Evolutionary conservation across 1,139 yeast species (phyloP).

Genomic region (Meyerozyma smithsonii): DNA sequence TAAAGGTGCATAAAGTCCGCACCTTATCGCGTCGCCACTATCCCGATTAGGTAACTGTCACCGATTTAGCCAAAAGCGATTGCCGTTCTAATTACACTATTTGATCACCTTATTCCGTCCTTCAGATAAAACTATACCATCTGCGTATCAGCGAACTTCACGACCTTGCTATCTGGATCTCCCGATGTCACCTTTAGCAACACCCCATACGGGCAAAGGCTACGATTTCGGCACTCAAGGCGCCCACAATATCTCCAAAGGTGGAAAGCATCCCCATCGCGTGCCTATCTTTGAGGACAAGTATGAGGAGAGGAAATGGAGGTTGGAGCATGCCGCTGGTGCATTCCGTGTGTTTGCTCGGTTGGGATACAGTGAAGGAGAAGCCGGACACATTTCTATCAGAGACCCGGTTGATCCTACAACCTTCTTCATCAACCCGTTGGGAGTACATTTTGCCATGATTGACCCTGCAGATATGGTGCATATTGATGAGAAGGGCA

Average conservation of each 20-base stretch:
- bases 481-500: constrained; percentile 12
- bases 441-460: constrained; percentile 13
- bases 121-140: background rate
- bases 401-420: constrained; percentile 13
- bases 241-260: background rate
- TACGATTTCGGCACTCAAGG: background rate
- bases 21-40: no score
- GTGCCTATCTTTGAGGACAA: constrained; percentile 11
- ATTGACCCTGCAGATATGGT: constrained; percentile 13
- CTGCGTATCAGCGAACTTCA: background rate
- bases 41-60: no score
- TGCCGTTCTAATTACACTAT: no score
- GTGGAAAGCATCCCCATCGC: constrained; percentile 7
- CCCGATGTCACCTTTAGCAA: background rate
- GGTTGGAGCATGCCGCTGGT: constrained; percentile 14
- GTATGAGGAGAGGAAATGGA: constrained; percentile 12
- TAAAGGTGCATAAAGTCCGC: no score
- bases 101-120: no score
- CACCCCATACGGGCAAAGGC: background rate
- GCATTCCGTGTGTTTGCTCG: constrained; percentile 14
- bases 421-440: constrained; percentile 15
- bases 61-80: no score
- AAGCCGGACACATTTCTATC: constrained; percentile 14
- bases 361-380: constrained; percentile 13
- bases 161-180: background rate